Conservation (phyloP, 768 basidiomycete species). For the Suillus paluster region DNA sequence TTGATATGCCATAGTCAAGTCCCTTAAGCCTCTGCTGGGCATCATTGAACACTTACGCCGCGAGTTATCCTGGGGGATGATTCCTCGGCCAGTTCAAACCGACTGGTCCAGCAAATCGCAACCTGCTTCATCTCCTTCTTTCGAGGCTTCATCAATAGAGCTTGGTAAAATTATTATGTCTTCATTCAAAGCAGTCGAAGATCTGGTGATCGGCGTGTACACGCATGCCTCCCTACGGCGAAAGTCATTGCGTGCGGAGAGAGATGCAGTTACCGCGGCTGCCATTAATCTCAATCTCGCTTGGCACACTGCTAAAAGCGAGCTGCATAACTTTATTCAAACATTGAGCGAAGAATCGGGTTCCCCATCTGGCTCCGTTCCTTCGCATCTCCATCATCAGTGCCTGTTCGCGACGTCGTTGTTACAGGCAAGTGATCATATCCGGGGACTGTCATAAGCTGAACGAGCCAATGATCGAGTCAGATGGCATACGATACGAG, state of each 20-base stretch:
- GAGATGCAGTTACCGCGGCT: slow-evolving; percentile 16
- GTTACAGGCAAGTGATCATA: slow-evolving; percentile 41
- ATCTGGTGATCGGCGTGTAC: slow-evolving; percentile 35
- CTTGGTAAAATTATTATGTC: slow-evolving; percentile 41
- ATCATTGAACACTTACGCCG: slow-evolving; percentile 50
- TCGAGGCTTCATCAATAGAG: slow-evolving; percentile 33
- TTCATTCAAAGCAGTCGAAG: slow-evolving; percentile 40
- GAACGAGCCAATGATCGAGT: background rate
- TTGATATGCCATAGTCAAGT: slow-evolving; percentile 36
- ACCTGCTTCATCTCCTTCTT: slow-evolving; percentile 20
- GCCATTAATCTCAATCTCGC: slow-evolving; percentile 27
- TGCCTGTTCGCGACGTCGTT: slow-evolving; percentile 48
- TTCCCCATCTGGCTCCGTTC: slow-evolving; percentile 15
- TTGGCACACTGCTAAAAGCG: slow-evolving; percentile 31
- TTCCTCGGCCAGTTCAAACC: slow-evolving; percentile 13
- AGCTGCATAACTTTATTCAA: slow-evolving; percentile 30
- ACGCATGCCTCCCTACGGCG: slow-evolving; percentile 16
- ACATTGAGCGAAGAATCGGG: background rate
- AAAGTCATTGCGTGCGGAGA: slow-evolving; percentile 14
- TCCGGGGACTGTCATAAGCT: background rate
- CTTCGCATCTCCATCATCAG: slow-evolving; percentile 37
- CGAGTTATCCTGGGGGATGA: slow-evolving; percentile 48
- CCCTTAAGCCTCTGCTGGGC: slow-evolving; percentile 46
- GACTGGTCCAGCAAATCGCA: background rate
- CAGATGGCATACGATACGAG: slow-evolving; percentile 50